Base-by-base conservation (phyloP, 305 asterid species). In the Euphrasia arctica region DNA sequence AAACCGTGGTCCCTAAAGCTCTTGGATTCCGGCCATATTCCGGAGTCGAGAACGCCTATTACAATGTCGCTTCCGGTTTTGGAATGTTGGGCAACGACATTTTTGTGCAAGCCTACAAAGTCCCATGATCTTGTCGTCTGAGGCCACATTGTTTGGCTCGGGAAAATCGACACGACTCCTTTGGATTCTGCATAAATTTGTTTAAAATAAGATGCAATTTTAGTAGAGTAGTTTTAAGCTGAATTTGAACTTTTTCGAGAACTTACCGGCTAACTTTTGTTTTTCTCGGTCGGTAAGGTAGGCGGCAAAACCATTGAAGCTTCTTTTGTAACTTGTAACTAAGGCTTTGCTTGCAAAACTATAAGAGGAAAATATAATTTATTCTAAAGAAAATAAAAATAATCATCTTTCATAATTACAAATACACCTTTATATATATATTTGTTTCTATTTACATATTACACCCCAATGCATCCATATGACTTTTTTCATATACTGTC, bases 91-190 rank as follows among this genome's bases (percentile, higher is more conserved):
- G 11, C 9, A 36, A 50, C 62, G 42, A 10, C 42, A 22, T 59
- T 60, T 60, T 67, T 54, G 1, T 8, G 29, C n/a, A 74, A 62
- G 5, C 85, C 79, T 61, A 70, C 68, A 47, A 42, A 80, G 58
- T 80, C 80, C 82, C 82, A 80, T 36, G 85, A 80, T 62, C 77
- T 72, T 0, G 80, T 80, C 6, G 85, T 80, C 42, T 74, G 85
- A 56, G 70, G 85, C 60, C 64, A 60, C 14, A 62, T 70, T 7
- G 67, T 72, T 68, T 49, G 51, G 63, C 80, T 77, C 2, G 77
- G 80, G 42, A 80, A 79, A 9, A 77, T 47, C 11, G 84, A 76
- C 9, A 76, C 63, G 45, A 79, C 84, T 51, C 63, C 82, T 13
- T 71, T 50, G 34, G 5, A 54, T 50, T 72, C 84, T 79, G 84